phyloP scores from a whole-genome alignment of 2,329 filamentous ascomycete species.

The Clonostachys sp. region DNA sequence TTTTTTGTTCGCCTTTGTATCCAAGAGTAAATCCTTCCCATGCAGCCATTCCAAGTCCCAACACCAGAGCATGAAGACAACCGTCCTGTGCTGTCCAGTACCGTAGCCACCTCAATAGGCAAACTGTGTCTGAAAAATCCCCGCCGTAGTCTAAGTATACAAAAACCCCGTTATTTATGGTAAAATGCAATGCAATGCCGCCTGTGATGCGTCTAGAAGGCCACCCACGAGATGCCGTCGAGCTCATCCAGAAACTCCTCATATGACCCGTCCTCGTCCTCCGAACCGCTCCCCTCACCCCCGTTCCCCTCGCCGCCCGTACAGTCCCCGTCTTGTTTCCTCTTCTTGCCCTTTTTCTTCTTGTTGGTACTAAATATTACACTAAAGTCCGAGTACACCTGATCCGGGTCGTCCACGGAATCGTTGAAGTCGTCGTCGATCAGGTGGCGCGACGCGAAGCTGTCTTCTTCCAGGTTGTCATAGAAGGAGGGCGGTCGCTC shows the following conservation, averaged over 20 bases:
- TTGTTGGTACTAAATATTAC: slow-evolving; percentile 37
- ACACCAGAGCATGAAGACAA: too few species aligned
- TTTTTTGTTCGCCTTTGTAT: too few species aligned
- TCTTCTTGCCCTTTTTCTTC: slow-evolving; percentile 17
- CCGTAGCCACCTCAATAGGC: too few species aligned
- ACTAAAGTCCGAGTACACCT: slow-evolving; percentile 51
- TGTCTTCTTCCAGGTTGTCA: slow-evolving; percentile 36
- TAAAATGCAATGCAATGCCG: too few species aligned
- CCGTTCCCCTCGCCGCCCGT: background rate
- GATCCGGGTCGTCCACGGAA: slow-evolving; percentile 34
- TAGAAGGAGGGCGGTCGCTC: slow-evolving; percentile 19
- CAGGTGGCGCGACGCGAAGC: slow-evolving; percentile 41
- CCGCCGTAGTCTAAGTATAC: too few species aligned
- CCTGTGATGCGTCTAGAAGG: background rate
- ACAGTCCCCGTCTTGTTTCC: slow-evolving; percentile 4
- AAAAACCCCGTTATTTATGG: too few species aligned
- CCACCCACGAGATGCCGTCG: slow-evolving; percentile 47
- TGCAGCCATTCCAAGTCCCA: too few species aligned
- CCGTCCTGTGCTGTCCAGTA: too few species aligned
- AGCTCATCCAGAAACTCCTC: slow-evolving; percentile 53
- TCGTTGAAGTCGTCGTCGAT: slow-evolving; percentile 40
- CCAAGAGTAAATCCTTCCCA: too few species aligned
- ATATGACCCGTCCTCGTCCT: slow-evolving; percentile 35
- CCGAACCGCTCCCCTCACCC: slow-evolving; percentile 11
- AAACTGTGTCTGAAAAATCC: too few species aligned